Percentiles rank a stretch among this genome's conserved stretches.
These are phyloP conservation scores for Cystobasidium sp. DNA, from an alignment of 1,284 basidiomycete genomes.

Conservation along the genomic window DNA sequence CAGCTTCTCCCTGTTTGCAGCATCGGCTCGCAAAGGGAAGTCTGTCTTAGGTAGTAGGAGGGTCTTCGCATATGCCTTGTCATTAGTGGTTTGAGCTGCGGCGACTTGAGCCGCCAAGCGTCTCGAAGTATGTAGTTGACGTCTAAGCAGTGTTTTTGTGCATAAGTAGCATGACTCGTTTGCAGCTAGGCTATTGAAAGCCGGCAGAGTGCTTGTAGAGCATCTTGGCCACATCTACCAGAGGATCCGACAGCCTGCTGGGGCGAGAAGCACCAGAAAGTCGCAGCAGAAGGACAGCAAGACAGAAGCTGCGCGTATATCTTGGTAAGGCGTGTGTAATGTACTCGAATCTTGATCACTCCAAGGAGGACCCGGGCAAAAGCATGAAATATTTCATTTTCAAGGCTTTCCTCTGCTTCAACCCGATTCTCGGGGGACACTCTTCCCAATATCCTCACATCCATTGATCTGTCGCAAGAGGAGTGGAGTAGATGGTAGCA, in stretches of 20 bases:
- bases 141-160: neutral
- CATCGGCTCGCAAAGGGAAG: conserved; percentile 77
- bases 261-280: too few relatives aligned
- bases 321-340: neutral
- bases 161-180: conserved; percentile 9
- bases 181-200: neutral
- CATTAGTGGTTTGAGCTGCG: conserved; percentile 6
- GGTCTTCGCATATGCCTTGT: conserved; percentile 58
- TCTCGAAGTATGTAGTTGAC: conserved; percentile 4
- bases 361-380: neutral
- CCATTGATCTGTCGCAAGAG: neutral
- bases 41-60: conserved; percentile 80
- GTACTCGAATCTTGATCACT: conserved; percentile 1
- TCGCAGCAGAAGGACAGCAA: too few relatives aligned
- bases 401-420: neutral
- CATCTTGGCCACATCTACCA: conserved; percentile 8
- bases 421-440: conserved; percentile 7
- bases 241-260: neutral
- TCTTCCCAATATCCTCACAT: conserved; percentile 21
- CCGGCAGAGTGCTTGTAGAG: conserved; percentile 10
- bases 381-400: neutral
- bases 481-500: conserved; percentile 16
- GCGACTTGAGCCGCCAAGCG: conserved; percentile 2
- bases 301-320: neutral
- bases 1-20: conserved; percentile 66